A percentile compares a stretch with the other conserved stretches of the same genome.
phyloP scores from a whole-genome alignment of 2,329 filamentous ascomycete genomes.

The Pyrenophora graminea region DNA sequence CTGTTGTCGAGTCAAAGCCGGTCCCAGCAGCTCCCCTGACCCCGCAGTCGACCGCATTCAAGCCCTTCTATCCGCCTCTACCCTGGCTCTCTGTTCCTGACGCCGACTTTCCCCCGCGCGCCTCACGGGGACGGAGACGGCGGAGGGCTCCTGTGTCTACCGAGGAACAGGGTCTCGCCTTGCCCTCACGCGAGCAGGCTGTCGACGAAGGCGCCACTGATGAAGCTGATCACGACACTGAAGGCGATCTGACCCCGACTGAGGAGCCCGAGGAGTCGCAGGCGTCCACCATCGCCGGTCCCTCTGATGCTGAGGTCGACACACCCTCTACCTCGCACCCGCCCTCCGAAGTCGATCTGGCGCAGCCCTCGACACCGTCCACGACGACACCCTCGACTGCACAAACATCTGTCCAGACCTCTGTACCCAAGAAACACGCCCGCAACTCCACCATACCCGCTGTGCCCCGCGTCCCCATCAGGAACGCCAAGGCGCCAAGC shows the following conservation, averaged over 20 bases:
- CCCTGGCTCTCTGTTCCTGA: conserved; percentile 65
- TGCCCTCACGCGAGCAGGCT: conserved; percentile 55
- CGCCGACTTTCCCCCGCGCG: conserved; percentile 58
- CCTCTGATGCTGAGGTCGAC: conserved; percentile 55
- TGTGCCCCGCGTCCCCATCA: conserved; percentile 58
- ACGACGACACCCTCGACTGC: conserved; percentile 54
- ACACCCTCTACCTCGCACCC: conserved; percentile 63
- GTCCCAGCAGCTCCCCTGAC: conserved; percentile 17
- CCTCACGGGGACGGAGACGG: conserved; percentile 52
- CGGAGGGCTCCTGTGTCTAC: conserved; percentile 46
- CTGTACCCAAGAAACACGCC: conserved; percentile 41
- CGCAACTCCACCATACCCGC: conserved; percentile 52
- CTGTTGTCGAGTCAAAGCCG: conserved; percentile 23
- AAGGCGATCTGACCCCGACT: conserved; percentile 48
- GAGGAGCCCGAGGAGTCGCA: conserved; percentile 47
- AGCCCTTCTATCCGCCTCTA: conserved; percentile 58
- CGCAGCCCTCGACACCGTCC: conserved; percentile 61
- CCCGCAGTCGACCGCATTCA: conserved; percentile 34
- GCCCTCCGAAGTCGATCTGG: conserved; percentile 61
- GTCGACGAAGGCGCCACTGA: conserved; percentile 17
- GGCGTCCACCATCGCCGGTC: conserved; percentile 50
- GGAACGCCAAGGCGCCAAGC: conserved; percentile 47
- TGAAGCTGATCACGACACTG: conserved; percentile 19
- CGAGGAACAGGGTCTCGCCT: conserved; percentile 50
- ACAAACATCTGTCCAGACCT: conserved; percentile 41